These are phyloP conservation scores for Solanum lycopersicoides DNA, from an alignment of 257 asterid genomes.

Conservation along the genomic window DNA sequence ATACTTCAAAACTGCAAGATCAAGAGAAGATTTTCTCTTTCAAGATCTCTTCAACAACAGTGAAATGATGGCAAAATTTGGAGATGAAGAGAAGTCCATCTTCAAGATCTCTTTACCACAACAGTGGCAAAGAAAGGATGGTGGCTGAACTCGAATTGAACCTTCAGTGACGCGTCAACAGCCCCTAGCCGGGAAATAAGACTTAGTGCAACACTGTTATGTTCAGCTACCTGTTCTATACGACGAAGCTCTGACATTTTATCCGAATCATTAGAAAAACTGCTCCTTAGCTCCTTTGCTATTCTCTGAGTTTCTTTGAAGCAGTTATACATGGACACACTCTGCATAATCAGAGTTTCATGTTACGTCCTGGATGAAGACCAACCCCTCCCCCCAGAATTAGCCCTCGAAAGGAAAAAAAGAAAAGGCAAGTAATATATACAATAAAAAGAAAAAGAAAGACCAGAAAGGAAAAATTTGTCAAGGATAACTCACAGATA, in stretches of 20 bases:
- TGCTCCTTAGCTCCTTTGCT: constrained; percentile 61
- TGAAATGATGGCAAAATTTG: constrained; percentile 20
- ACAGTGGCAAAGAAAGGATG: constrained; percentile 91
- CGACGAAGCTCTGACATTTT: constrained; percentile 60
- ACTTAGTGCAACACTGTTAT: constrained; percentile 66
- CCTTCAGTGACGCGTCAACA: constrained; percentile 71
- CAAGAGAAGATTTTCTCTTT: background rate
- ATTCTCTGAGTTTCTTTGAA: constrained; percentile 82
- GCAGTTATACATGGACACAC: constrained; percentile 42
- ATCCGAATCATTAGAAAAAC: constrained; percentile 54
- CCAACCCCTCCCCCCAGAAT: background rate
- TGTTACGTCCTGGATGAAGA: background rate
- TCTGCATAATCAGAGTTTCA: constrained; percentile 23
- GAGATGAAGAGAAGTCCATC: constrained; percentile 4
- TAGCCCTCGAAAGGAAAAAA: background rate
- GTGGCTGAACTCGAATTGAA: constrained; percentile 68
- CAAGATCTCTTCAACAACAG: background rate
- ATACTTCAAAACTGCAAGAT: constrained; percentile 24
- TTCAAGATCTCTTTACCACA: constrained; percentile 85
- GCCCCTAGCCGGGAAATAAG: constrained; percentile 67
- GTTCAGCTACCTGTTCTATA: constrained; percentile 93
- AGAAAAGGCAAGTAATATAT: background rate
- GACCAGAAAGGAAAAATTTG: background rate
- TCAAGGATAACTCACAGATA: constrained; percentile 47
- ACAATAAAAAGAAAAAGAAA: background rate